phyloP scores from a whole-genome alignment of 1,284 basidiomycete species.

The Exobasidium cylindrosporum region DNA sequence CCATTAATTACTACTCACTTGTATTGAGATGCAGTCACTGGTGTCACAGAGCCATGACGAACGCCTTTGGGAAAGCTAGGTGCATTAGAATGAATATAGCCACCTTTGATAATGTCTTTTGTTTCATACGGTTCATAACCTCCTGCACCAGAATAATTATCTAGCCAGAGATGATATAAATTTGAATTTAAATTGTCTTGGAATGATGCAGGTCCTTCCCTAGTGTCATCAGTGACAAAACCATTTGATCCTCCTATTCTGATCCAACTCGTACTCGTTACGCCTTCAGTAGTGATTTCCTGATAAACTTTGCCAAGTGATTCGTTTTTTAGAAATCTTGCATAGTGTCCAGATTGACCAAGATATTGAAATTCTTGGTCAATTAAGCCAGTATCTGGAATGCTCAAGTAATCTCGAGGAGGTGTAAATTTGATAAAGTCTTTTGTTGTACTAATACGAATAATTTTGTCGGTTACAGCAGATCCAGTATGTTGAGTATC shows the following conservation, averaged over 20 bases:
- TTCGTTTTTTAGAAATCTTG: conserved; percentile 18
- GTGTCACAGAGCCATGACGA: conserved; percentile 26
- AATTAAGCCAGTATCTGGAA: neutral
- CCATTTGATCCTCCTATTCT: conserved; percentile 6
- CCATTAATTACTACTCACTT: conserved; percentile 10
- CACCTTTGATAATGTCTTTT: conserved; percentile 6
- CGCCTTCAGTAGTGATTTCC: conserved; percentile 8
- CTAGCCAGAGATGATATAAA: conserved; percentile 17
- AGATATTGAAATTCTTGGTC: conserved; percentile 19
- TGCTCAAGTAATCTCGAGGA: neutral
- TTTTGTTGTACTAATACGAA: conserved; percentile 17
- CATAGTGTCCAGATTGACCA: neutral
- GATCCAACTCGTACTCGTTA: conserved; percentile 10
- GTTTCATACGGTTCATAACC: conserved; percentile 14
- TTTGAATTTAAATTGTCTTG: conserved; percentile 13
- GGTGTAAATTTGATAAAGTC: conserved; percentile 15
- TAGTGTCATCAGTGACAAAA: conserved; percentile 1
- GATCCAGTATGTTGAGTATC: conserved; percentile 8
- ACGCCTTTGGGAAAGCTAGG: conserved; percentile 21
- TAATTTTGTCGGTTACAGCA: neutral
- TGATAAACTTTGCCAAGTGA: conserved; percentile 9
- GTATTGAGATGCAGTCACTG: conserved; percentile 29
- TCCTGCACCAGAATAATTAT: conserved; percentile 17
- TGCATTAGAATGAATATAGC: neutral
- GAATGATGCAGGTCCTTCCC: conserved; percentile 20